Base-by-base conservation (phyloP, 108 stramenopile species). In the Pinguiococcus pyrenoidosus region DNA sequence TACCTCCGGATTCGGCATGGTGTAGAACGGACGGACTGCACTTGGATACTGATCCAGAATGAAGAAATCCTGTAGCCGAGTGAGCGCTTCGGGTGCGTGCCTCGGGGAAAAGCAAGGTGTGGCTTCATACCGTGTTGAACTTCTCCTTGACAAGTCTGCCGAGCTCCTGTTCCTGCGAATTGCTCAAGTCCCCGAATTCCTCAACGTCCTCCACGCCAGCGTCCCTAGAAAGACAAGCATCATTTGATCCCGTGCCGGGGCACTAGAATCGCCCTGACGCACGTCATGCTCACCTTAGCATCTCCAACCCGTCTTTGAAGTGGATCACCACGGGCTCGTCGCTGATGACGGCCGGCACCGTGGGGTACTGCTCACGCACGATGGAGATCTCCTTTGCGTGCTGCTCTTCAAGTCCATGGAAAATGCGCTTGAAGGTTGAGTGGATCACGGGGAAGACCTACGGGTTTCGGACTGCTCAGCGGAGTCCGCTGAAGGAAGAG, bases 41-140 rank as follows among this genome's bases (percentile, higher is more conserved):
- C 83, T 59, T 4, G 93, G 93, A 44, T 90, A 96, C 47, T 89
- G 83, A 62, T 96, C 93, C 13, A 96, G 68, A 71, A 92, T 89
- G 72, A 92, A 96, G 42, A 96, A 96, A 54, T 96, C 93, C n/a
- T n/a, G n/a, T n/a, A n/a, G n/a, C n/a, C n/a, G n/a, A n/a, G n/a
- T n/a, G n/a, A n/a, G n/a, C n/a, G n/a, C n/a, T n/a, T n/a, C n/a
- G n/a, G n/a, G n/a, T n/a, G n/a, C n/a, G n/a, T n/a, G n/a, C n/a
- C n/a, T n/a, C n/a, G n/a, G n/a, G n/a, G n/a, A n/a, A n/a, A n/a
- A n/a, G n/a, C n/a, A n/a, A n/a, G n/a, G n/a, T n/a, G n/a, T n/a
- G n/a, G n/a, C n/a, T n/a, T n/a, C n/a, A n/a, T n/a, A n/a, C n/a
- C 0, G 90, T 80, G 5, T 85, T 85, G 54, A 84, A 86, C 44